phyloP scores from a whole-genome alignment of 768 basidiomycete genomes.

The Podaxis sp. region DNA sequence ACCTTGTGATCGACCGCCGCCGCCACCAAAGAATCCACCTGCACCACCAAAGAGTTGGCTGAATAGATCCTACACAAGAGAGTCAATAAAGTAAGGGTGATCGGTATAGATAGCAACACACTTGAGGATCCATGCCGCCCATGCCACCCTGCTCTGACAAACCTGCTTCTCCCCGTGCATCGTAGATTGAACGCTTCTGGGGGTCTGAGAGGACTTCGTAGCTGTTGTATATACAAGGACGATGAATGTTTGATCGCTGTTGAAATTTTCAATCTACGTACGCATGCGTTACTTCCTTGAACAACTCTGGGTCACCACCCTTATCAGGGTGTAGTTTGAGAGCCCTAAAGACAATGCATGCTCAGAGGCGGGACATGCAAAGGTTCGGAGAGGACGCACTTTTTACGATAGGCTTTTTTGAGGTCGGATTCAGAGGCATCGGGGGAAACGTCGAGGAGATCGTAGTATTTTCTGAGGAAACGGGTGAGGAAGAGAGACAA shows the following conservation, averaged over 20 bases:
- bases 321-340: conserved; percentile 89
- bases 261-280: conserved; percentile 41
- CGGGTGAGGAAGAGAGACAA: conserved; percentile 13
- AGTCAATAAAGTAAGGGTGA: conserved; percentile 14
- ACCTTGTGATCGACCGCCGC: conserved; percentile 63
- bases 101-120: conserved; percentile 30
- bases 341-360: conserved; percentile 49
- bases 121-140: conserved; percentile 97
- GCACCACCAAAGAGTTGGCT: conserved; percentile 93
- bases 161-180: conserved; percentile 91
- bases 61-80: conserved; percentile 76
- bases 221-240: conserved; percentile 36
- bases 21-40: conserved; percentile 75
- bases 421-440: conserved; percentile 81
- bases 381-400: conserved; percentile 43
- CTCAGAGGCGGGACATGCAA: conserved; percentile 15
- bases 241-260: not conserved
- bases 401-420: conserved; percentile 96
- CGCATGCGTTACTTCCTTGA: conserved; percentile 98
- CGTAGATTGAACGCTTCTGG: conserved; percentile 80
- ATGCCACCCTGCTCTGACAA: conserved; percentile 83
- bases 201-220: conserved; percentile 93
- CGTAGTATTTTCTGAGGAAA: conserved; percentile 77
- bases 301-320: conserved; percentile 93
- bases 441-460: conserved; percentile 83